phyloP scores from a whole-genome alignment of 2,329 filamentous ascomycete genomes.

The Xylariaceae sp. region DNA sequence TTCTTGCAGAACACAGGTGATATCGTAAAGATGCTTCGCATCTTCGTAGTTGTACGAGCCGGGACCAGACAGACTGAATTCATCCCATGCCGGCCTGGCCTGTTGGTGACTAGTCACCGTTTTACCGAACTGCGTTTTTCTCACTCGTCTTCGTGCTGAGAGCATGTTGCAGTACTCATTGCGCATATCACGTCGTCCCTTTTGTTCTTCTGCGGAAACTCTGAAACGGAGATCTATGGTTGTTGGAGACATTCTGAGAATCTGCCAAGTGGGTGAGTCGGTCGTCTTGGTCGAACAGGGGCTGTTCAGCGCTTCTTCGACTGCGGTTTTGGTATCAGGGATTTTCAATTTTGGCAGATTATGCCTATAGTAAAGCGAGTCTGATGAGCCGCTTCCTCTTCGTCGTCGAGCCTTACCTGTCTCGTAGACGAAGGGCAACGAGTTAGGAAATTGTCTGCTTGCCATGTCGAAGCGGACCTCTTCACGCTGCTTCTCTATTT shows the following conservation, averaged over 20 bases:
- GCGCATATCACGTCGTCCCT: not conserved
- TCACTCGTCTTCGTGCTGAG: conserved; percentile 15
- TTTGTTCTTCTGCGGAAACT: not conserved
- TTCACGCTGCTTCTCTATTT: not conserved
- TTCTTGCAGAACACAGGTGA: conserved; percentile 11
- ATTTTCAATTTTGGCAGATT: conserved; percentile 15
- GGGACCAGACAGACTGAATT: not conserved
- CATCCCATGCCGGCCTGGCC: conserved; percentile 10
- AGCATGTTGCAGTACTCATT: conserved; percentile 20
- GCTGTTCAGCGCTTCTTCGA: conserved; percentile 8
- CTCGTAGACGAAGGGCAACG: no score
- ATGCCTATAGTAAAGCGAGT: conserved; percentile 1
- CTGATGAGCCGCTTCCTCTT: not conserved
- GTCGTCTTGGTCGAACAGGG: conserved; percentile 14
- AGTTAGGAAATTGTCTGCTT: not conserved
- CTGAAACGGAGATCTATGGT: conserved; percentile 8
- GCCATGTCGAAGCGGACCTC: not conserved
- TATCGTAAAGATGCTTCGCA: not conserved
- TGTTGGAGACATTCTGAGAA: conserved; percentile 11
- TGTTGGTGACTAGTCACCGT: conserved; percentile 2
- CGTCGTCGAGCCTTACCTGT: no score
- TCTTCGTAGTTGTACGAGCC: conserved; percentile 3
- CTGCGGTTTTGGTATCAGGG: conserved; percentile 5
- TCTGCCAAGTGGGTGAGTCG: conserved; percentile 1
- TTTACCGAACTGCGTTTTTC: conserved; percentile 15